Evolutionary conservation across 2,329 filamentous ascomycete species (phyloP).

Genomic region (Talaromyces islandicus): DNA sequence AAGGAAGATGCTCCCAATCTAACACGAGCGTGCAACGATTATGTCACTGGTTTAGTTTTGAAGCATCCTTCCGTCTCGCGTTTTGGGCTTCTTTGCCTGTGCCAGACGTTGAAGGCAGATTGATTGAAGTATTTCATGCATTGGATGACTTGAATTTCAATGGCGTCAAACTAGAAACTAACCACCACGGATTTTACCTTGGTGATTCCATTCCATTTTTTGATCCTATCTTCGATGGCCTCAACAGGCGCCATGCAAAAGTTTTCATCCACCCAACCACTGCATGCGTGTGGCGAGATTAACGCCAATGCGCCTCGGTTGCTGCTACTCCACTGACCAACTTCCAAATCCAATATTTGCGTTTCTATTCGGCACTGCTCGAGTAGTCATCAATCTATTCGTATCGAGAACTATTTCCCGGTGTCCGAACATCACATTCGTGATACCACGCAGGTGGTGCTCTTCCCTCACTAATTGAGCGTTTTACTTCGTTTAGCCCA

Average conservation of each 20-base stretch:
- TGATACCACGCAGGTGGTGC: conserved; percentile 18
- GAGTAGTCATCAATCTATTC: conserved; percentile 20
- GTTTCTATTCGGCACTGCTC: conserved; percentile 22
- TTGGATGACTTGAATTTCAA: conserved; percentile 41
- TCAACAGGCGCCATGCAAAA: conserved; percentile 42
- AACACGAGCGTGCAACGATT: conserved; percentile 31
- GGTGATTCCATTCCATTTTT: conserved; percentile 44
- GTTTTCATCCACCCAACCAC: conserved; percentile 53
- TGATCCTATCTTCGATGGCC: conserved; percentile 42
- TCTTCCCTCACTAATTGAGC: conserved; percentile 25
- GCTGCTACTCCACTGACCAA: conserved; percentile 16
- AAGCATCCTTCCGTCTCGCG: conserved; percentile 36
- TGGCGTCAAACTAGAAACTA: conserved; percentile 49
- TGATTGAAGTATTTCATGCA: conserved; percentile 44
- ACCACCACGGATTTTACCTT: conserved; percentile 48
- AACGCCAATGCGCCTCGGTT: neutral
- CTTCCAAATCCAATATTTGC: conserved; percentile 19
- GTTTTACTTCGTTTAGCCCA: conserved; percentile 16
- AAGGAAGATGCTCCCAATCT: conserved; percentile 30
- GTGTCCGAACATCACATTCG: conserved; percentile 18
- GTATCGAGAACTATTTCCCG: conserved; percentile 16
- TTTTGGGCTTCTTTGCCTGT: conserved; percentile 52
- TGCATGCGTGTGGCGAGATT: neutral
- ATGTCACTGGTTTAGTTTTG: conserved; percentile 19
- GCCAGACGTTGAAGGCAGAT: conserved; percentile 42